phyloP scores from a whole-genome alignment of 345 rosid genomes.

The Gossypium rotundifolium region DNA sequence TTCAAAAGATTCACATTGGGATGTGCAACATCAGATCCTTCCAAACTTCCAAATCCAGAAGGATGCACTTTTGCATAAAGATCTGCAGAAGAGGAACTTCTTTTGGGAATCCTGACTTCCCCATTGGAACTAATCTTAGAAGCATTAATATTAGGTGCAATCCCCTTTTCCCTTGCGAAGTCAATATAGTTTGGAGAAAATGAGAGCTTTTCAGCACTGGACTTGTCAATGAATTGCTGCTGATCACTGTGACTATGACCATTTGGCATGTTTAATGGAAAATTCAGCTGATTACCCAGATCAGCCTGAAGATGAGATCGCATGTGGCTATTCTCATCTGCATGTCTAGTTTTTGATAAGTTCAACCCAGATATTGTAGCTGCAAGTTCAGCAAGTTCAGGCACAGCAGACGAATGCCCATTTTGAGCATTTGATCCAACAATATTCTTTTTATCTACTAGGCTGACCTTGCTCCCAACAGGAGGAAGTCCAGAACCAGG shows the following conservation, averaged over 20 bases:
- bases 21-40: constrained; percentile 36
- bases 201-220: constrained; percentile 40
- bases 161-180: constrained; percentile 35
- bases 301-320: constrained; percentile 40
- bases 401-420: constrained; percentile 33
- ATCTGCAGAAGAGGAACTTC: constrained; percentile 62
- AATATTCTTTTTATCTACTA: constrained; percentile 43
- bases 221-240: constrained; percentile 39
- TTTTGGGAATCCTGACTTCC: constrained; percentile 50
- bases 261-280: constrained; percentile 40
- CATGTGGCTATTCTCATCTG: constrained; percentile 32
- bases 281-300: constrained; percentile 37
- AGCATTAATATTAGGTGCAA: constrained; percentile 33
- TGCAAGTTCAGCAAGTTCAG: constrained; percentile 52
- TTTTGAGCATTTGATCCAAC: constrained; percentile 39
- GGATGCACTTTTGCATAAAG: constrained; percentile 46
- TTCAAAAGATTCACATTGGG: constrained; percentile 36
- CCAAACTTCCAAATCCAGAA: constrained; percentile 43
- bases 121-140: constrained; percentile 38
- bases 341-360: constrained; percentile 41
- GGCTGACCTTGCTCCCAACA: constrained; percentile 50
- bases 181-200: constrained; percentile 42
- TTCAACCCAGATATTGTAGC: constrained; percentile 51
- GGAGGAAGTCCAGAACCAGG: constrained; percentile 56
- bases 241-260: constrained; percentile 44